These are phyloP conservation scores for Vigna unguiculata DNA, from an alignment of 306 rosid species.

Conservation along the genomic window DNA sequence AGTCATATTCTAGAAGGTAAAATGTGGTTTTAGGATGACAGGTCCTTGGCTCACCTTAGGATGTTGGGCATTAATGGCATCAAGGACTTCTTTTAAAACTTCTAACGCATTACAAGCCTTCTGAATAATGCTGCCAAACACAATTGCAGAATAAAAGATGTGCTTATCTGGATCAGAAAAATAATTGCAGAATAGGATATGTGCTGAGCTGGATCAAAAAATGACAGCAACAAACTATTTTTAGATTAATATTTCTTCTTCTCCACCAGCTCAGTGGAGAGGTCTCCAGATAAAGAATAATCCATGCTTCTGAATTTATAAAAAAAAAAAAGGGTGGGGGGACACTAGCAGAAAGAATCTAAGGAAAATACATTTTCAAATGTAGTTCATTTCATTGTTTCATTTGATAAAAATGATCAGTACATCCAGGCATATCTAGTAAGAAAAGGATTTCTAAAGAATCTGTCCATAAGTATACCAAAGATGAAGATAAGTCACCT, in stretches of 20 bases:
- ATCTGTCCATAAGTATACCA: constrained; percentile 30
- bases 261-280: constrained; percentile 26
- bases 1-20: constrained; percentile 28
- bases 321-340: not conserved
- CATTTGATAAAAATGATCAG: constrained; percentile 21
- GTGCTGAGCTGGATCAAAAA: not conserved
- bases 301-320: constrained; percentile 5
- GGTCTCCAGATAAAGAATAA: constrained; percentile 16
- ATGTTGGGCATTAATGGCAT: constrained; percentile 71
- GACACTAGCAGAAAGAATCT: not conserved
- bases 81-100: constrained; percentile 87
- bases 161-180: not conserved
- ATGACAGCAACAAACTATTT: constrained; percentile 4
- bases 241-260: constrained; percentile 13
- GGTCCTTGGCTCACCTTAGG: constrained; percentile 70
- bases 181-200: constrained; percentile 39
- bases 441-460: constrained; percentile 29
- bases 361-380: constrained; percentile 28
- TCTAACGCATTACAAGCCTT: constrained; percentile 83
- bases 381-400: not conserved
- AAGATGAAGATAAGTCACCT: constrained; percentile 62
- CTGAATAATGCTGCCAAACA: constrained; percentile 74
- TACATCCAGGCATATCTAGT: not conserved
- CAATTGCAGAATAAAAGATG: constrained; percentile 39
- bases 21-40: constrained; percentile 35